Evolutionary conservation across 305 asterid genomes (phyloP).

Genomic region (Coffea humblotiana): DNA sequence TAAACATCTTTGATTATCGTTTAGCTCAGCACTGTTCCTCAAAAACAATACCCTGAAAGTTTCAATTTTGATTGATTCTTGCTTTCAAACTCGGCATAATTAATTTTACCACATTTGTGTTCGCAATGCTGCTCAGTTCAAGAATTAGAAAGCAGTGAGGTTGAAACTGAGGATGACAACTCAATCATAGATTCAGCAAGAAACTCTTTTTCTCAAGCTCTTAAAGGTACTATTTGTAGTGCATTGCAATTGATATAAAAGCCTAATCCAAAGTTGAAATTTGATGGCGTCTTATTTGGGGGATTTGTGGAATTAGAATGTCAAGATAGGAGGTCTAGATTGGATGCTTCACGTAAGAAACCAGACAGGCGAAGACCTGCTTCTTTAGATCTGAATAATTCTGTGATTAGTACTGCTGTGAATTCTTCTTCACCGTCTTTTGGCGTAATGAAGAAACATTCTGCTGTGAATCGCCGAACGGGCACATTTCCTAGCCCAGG

Average conservation of each 20-base stretch:
- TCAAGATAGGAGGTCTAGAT: constrained; percentile 68
- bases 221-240: constrained; percentile 56
- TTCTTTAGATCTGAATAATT: constrained; percentile 70
- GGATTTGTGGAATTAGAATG: constrained; percentile 56
- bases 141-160: constrained; percentile 61
- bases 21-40: constrained; percentile 2
- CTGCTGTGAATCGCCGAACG: constrained; percentile 38
- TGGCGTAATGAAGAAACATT: constrained; percentile 58
- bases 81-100: constrained; percentile 7
- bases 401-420: constrained; percentile 31
- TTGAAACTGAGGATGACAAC: constrained; percentile 77
- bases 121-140: constrained; percentile 36
- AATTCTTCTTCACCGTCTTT: constrained; percentile 68
- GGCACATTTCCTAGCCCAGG: constrained; percentile 86
- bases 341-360: constrained; percentile 51
- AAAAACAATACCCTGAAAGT: not conserved
- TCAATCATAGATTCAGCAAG: constrained; percentile 70
- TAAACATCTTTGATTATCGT: not conserved
- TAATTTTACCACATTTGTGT: constrained; percentile 13
- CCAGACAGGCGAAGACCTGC: constrained; percentile 67
- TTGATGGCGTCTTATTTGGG: constrained; percentile 13
- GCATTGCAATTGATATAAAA: constrained; percentile 4
- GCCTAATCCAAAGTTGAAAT: not conserved
- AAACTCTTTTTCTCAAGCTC: constrained; percentile 88
- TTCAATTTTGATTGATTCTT: constrained; percentile 16